Base-by-base conservation (phyloP, 306 rosid species). In the Sechiopsis laciniata region DNA sequence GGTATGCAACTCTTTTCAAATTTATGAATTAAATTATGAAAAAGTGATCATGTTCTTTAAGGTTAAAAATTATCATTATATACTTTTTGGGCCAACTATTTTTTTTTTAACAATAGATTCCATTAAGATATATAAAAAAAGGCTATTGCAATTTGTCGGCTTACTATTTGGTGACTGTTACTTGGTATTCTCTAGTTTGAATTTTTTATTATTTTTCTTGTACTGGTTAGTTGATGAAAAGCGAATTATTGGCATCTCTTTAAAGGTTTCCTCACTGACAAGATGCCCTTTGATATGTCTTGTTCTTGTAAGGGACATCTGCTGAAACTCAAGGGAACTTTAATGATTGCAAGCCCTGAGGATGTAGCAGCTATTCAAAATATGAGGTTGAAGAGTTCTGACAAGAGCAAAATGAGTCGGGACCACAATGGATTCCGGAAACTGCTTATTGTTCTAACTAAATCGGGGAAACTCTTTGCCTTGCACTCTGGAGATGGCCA, bases 381-480 rank as follows among this genome's bases (percentile, higher is more conserved):
- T 12, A 81, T 84, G 89, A 86, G 92, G 75, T 72, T 89, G 82
- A 91, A 90, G 83, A 89, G 89, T 85, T 88, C 90, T 78, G 95
- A 84, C 84, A 95, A 91, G 84, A 89, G 96, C 91, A 95, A 91
- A 84, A 83, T 95, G 97, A 95, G 97, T 74, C 86, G 96, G 60
- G 99, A 95, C 84, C 99, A 95, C 76, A 95, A 95, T 84, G 99
- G 99, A 75, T 95, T 95, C 55, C 88, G 99, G 66, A 95, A 91
- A 88, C 78, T 91, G 79, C 88, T 95, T 59, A 82, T 95, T 64
- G 92, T 91, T 58, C 95, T 95, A 72, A 89, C 99, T 19, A 88
- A 83, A 84, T 91, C 95, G 1, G 97, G 99, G 63, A 95, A 95
- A 80, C 85, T 95, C 78, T 82, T 84, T 83, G 99, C 99, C 73